phyloP scores from a whole-genome alignment of 768 basidiomycete genomes.

The Cytidiella melzeri region DNA sequence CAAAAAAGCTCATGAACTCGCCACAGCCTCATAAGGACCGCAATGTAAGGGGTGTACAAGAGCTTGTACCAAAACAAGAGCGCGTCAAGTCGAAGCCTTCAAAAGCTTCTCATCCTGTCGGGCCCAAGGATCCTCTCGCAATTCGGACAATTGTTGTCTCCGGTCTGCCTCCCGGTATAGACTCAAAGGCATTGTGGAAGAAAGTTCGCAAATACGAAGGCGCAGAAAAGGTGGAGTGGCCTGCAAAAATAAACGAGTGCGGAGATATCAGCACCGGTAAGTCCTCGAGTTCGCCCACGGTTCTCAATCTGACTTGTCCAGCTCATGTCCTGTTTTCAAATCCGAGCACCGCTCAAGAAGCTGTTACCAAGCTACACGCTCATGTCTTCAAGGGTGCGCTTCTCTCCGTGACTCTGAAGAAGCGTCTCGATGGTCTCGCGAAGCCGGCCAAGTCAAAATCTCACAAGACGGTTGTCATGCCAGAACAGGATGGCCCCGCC shows the following conservation, averaged over 20 bases:
- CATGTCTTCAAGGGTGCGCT: slow-evolving; percentile 88
- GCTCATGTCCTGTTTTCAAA: slow-evolving; percentile 73
- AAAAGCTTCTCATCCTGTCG: slow-evolving; percentile 25
- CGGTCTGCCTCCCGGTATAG: slow-evolving; percentile 59
- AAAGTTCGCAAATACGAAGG: slow-evolving; percentile 76
- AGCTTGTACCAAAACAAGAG: slow-evolving; percentile 26
- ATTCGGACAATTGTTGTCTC: slow-evolving; percentile 75
- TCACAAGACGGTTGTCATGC: slow-evolving; percentile 2
- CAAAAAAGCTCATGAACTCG: background rate
- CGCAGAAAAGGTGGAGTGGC: slow-evolving; percentile 74
- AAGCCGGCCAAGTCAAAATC: slow-evolving; percentile 32
- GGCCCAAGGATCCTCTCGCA: slow-evolving; percentile 66
- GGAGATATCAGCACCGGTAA: slow-evolving; percentile 50
- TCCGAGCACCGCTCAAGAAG: slow-evolving; percentile 60
- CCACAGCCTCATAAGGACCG: background rate
- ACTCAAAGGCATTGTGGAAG: slow-evolving; percentile 73
- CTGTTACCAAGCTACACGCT: slow-evolving; percentile 78
- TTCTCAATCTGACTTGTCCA: slow-evolving; percentile 21
- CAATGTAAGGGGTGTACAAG: slow-evolving; percentile 38
- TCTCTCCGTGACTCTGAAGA: slow-evolving; percentile 85
- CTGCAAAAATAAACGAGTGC: slow-evolving; percentile 38
- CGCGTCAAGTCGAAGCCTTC: slow-evolving; percentile 34
- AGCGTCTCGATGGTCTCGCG: slow-evolving; percentile 64
- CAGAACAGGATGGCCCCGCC: slow-evolving; percentile 29
- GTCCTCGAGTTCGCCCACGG: slow-evolving; percentile 10